Evolutionary conservation across 306 rosid genomes (phyloP), one percentile per base, ranked within the genome.

Genomic region (Inga leiocalycina): DNA sequence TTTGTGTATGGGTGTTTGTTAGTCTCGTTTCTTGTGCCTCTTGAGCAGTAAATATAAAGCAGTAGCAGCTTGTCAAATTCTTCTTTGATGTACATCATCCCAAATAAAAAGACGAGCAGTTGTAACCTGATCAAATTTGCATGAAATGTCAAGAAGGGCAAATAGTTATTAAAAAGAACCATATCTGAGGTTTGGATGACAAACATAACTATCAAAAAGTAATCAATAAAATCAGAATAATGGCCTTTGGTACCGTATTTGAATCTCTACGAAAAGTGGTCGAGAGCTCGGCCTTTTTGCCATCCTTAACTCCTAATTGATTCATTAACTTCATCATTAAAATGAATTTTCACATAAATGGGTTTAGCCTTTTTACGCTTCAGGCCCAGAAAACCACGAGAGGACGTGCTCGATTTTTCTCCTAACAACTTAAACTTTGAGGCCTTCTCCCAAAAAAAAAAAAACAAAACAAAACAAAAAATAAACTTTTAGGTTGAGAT

Each of bases 1-100:
- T 49, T 75, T 57, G 57, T 76, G 84, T 76, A 76, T 61, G 41
- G 79, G 81, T 20, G 37, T 66, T n/a, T 61, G 30, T 80, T 48
- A 78, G 68, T 49, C 57, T 49, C 35, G 48, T 41, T 52, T 46
- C 3, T 82, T 82, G 90, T 0, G 85, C 77, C 69, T 88, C 92
- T 79, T 78, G 82, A 51, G 81, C 79, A 80, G 86, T 61, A 32
- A 87, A 24, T 41, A 13, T 41, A 22, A 27, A 20, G 34, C 34
- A 11, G 56, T 15, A 45, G 76, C 84, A 13, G 56, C 86, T 85
- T 88, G 94, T 77, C 79, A 89, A 65, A 87, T 67, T 81, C 97
- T 84, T 56, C 94, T 87, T 82, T 93, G 95, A 89, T 91, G 94
- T 37, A 93, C 98, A 56, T 93, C 98, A 56, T 93, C 97, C 97